Percentiles rank a stretch among this genome's conserved stretches.
phyloP scores from a whole-genome alignment of 495 filamentous ascomycete species.

The Penicillium lividum region DNA sequence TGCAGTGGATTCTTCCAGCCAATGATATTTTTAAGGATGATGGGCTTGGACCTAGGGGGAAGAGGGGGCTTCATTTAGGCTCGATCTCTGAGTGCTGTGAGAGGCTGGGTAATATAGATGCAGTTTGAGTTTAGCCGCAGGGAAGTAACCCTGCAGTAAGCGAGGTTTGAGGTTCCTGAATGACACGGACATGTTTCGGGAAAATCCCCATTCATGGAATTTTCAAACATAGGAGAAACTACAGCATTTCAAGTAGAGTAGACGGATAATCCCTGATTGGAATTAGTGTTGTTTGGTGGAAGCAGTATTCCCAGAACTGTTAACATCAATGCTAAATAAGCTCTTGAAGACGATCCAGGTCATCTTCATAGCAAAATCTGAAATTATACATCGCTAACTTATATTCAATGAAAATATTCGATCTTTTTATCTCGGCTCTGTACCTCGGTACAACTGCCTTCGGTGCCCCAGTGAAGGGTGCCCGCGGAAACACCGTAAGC shows the following conservation, averaged over 20 bases:
- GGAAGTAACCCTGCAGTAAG: neutral
- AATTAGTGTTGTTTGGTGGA: neutral
- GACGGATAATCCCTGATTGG: neutral
- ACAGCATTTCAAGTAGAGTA: neutral
- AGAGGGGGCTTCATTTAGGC: too few species aligned
- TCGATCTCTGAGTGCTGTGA: too few species aligned
- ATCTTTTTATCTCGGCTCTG: constrained; percentile 2
- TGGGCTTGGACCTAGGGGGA: neutral
- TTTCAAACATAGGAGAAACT: neutral
- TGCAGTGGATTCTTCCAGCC: neutral
- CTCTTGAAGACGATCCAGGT: too few species aligned
- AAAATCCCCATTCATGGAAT: constrained; percentile 18
- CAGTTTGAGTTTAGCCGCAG: neutral
- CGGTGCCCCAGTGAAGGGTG: constrained; percentile 14
- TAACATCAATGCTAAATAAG: neutral
- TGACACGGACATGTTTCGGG: neutral
- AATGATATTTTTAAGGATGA: neutral
- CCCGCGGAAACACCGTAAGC: constrained; percentile 8
- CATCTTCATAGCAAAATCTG: neutral
- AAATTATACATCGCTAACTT: too few species aligned
- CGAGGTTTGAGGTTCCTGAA: neutral
- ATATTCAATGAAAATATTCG: neutral
- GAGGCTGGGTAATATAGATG: neutral
- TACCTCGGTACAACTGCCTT: constrained; percentile 11
- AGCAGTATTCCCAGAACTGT: too few species aligned